Conservation (phyloP, 148 eudicot genomes). For the Vaccinium darrowii region DNA sequence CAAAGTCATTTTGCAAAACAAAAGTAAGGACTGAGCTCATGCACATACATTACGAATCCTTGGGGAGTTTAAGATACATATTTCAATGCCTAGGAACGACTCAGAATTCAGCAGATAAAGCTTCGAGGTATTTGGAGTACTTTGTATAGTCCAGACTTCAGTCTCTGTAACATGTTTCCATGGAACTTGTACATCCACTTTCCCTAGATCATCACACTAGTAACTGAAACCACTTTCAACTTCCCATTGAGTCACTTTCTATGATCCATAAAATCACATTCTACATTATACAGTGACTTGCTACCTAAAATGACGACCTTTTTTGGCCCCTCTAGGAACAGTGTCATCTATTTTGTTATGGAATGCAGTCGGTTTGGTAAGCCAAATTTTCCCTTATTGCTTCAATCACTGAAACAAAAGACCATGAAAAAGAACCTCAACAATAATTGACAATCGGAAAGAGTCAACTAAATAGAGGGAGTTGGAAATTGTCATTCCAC, state of each 20-base stretch:
- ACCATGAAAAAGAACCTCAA: neutral
- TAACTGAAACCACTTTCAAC: neutral
- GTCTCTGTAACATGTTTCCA: neutral
- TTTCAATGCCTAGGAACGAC: neutral
- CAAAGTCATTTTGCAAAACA: neutral
- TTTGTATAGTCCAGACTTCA: neutral
- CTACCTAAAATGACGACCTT: no score
- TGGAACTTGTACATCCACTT: neutral
- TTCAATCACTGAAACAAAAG: conserved; percentile 5
- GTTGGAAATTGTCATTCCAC: no score
- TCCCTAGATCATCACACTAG: neutral
- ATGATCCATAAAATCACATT: neutral
- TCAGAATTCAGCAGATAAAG: neutral
- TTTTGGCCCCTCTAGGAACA: no score
- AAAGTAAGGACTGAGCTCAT: neutral
- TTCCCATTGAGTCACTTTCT: neutral
- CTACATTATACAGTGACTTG: neutral
- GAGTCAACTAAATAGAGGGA: neutral
- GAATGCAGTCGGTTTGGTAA: no score
- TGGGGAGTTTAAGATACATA: neutral
- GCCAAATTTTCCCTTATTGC: neutral
- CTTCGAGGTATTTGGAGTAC: neutral
- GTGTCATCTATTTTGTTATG: no score
- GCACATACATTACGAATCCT: neutral
- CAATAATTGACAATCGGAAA: neutral